Percentiles rank a stretch among this genome's conserved stretches.
phyloP scores from a whole-genome alignment of 495 filamentous ascomycete species.

The Penicillium pancosmium region DNA sequence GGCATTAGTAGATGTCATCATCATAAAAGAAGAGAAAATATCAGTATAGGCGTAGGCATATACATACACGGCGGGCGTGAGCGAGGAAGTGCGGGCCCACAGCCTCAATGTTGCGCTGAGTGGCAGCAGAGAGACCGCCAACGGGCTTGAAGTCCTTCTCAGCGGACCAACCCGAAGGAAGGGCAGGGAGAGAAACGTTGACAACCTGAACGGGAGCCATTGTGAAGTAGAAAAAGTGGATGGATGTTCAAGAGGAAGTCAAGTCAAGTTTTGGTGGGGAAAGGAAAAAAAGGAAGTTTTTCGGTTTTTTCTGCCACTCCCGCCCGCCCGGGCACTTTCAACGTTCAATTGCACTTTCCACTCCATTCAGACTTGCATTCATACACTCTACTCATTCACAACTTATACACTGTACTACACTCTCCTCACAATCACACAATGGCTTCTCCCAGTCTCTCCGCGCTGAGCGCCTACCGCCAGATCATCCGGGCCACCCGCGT shows the following conservation, averaged over 20 bases:
- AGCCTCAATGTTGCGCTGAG: slow-evolving; percentile 85
- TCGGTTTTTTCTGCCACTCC: slow-evolving; percentile 41
- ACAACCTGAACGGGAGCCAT: slow-evolving; percentile 53
- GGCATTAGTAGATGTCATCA: slow-evolving; percentile 26
- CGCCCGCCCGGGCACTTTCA: slow-evolving; percentile 22
- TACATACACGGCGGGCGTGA: slow-evolving; percentile 82
- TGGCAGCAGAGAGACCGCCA: slow-evolving; percentile 66
- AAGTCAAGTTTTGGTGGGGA: background rate
- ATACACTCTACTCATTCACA: background rate
- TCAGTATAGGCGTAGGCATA: background rate
- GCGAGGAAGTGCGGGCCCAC: slow-evolving; percentile 97
- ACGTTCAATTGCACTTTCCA: too few relatives aligned
- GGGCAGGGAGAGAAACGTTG: slow-evolving; percentile 67
- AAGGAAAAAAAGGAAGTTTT: slow-evolving; percentile 27
- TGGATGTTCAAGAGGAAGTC: slow-evolving; percentile 8
- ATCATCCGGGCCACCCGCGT: slow-evolving; percentile 79
- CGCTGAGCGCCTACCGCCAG: slow-evolving; percentile 77
- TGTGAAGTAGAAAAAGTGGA: slow-evolving; percentile 12
- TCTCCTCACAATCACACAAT: slow-evolving; percentile 11
- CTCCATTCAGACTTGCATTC: too few relatives aligned
- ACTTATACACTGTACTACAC: background rate
- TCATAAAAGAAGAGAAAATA: background rate
- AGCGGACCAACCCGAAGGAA: slow-evolving; percentile 80
- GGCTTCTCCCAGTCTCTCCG: slow-evolving; percentile 50
- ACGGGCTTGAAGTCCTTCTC: slow-evolving; percentile 91